Evolutionary conservation across 106 monocot species (phyloP).

Genomic region (Dioscorea zingiberensis): DNA sequence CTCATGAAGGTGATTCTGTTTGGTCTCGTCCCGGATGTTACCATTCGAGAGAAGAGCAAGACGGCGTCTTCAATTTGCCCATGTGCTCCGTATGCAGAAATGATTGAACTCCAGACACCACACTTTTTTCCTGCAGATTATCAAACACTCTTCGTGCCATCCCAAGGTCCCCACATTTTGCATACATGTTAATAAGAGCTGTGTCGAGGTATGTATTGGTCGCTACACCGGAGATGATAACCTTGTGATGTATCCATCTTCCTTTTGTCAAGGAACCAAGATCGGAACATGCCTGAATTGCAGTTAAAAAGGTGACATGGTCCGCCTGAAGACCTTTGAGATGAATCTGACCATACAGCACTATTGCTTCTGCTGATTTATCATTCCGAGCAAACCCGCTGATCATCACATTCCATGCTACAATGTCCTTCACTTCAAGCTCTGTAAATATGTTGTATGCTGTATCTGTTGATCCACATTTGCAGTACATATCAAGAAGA

Average conservation of each 20-base stretch:
- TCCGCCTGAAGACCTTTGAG: conserved; percentile 1
- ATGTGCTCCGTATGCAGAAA: background rate
- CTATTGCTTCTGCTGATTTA: conserved; percentile 11
- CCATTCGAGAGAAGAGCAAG: conserved; percentile 8
- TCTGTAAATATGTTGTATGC: conserved; percentile 13
- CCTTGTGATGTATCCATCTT: conserved; percentile 7
- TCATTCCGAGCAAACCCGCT: conserved; percentile 9
- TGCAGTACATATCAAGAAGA: conserved; percentile 27
- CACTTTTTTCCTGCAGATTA: conserved; percentile 1
- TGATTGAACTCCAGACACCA: conserved; percentile 6
- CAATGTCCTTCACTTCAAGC: background rate
- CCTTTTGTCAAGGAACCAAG: conserved; percentile 3
- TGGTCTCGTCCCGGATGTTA: conserved; percentile 2
- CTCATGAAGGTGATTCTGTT: conserved; percentile 9
- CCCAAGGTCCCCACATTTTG: conserved; percentile 2
- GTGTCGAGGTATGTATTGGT: background rate
- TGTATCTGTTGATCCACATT: conserved; percentile 10
- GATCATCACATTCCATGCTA: conserved; percentile 26
- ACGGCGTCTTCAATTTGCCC: background rate
- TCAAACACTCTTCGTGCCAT: conserved; percentile 6
- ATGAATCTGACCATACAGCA: conserved; percentile 8
- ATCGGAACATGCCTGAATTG: conserved; percentile 8
- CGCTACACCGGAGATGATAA: background rate
- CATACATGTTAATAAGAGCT: conserved; percentile 7
- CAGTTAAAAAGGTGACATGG: conserved; percentile 9